phyloP scores from a whole-genome alignment of 2,329 filamentous ascomycete species.

The Aspergillus latus region DNA sequence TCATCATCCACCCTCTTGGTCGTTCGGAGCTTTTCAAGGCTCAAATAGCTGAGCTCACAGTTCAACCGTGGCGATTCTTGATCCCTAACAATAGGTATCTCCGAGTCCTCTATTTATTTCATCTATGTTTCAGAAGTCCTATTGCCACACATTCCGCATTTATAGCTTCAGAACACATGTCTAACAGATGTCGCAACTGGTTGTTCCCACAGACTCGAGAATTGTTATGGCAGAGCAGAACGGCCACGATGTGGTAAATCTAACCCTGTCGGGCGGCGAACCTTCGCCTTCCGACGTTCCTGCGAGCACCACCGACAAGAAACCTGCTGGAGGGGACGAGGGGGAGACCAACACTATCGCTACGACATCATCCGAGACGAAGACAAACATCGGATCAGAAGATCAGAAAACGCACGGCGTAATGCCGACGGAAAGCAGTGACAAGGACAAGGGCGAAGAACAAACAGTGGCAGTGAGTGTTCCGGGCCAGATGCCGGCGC shows the following conservation, averaged over 20 bases:
- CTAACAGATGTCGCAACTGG: constrained; percentile 37
- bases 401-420: constrained; percentile 24
- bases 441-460: constrained; percentile 27
- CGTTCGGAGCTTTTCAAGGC: constrained; percentile 36
- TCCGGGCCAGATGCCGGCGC: constrained; percentile 13
- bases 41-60: constrained; percentile 35
- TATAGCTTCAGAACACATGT: constrained; percentile 24
- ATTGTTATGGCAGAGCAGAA: constrained; percentile 73
- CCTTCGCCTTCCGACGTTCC: constrained; percentile 64
- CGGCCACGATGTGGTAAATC: constrained; percentile 70
- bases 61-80: constrained; percentile 45
- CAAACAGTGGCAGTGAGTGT: constrained; percentile 33
- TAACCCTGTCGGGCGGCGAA: constrained; percentile 66
- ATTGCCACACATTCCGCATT: constrained; percentile 21
- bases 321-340: constrained; percentile 53
- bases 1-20: constrained; percentile 30
- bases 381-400: constrained; percentile 25
- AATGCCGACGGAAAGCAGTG: constrained; percentile 22
- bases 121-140: constrained; percentile 17
- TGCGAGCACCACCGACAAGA: constrained; percentile 59
- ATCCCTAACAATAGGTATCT: constrained; percentile 46
- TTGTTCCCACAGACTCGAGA: constrained; percentile 47
- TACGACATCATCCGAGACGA: constrained; percentile 31
- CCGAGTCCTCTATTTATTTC: constrained; percentile 21
- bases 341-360: constrained; percentile 44